phyloP scores from a whole-genome alignment of 2,329 filamentous ascomycete species.

The Emmonsiellopsis sp. region DNA sequence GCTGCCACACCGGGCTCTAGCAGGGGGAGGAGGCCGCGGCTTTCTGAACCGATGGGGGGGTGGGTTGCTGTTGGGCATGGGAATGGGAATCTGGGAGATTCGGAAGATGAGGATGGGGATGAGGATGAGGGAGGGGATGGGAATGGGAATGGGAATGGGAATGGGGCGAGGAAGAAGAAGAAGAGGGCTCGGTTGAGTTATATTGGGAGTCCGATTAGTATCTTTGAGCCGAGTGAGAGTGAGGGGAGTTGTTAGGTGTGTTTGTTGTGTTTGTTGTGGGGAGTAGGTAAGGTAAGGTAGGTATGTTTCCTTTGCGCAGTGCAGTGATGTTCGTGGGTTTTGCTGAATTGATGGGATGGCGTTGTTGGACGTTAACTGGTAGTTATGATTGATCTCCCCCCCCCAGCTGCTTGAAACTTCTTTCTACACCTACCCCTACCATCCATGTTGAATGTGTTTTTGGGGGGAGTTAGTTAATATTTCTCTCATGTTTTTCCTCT shows the following conservation, averaged over 20 bases:
- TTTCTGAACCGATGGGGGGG: too few relatives aligned
- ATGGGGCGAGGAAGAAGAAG: not conserved
- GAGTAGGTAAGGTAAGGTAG: not conserved
- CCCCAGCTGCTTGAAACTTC: too few relatives aligned
- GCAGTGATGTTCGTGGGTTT: too few relatives aligned
- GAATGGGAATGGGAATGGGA: not conserved
- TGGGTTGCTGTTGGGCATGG: too few relatives aligned
- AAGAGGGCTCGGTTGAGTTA: not conserved
- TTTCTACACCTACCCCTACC: too few relatives aligned
- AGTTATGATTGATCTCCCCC: too few relatives aligned
- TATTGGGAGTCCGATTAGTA: slow-evolving; percentile 1
- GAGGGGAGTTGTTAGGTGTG: not conserved
- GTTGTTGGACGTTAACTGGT: too few relatives aligned
- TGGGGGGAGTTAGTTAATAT: not conserved
- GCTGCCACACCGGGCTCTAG: too few relatives aligned
- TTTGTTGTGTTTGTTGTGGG: not conserved
- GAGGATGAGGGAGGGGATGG: not conserved
- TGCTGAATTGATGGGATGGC: too few relatives aligned
- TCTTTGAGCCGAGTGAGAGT: slow-evolving; percentile 1
- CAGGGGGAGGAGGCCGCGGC: too few relatives aligned
- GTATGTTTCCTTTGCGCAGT: not conserved
- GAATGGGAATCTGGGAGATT: not conserved
- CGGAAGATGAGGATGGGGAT: not conserved
- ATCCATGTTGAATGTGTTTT: not conserved
- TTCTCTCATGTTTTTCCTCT: not conserved